Percentiles rank a stretch among this genome's conserved stretches.
These are phyloP conservation scores for Apiotrichum siamense DNA, from an alignment of 1,284 basidiomycete species.

Conservation along the genomic window DNA sequence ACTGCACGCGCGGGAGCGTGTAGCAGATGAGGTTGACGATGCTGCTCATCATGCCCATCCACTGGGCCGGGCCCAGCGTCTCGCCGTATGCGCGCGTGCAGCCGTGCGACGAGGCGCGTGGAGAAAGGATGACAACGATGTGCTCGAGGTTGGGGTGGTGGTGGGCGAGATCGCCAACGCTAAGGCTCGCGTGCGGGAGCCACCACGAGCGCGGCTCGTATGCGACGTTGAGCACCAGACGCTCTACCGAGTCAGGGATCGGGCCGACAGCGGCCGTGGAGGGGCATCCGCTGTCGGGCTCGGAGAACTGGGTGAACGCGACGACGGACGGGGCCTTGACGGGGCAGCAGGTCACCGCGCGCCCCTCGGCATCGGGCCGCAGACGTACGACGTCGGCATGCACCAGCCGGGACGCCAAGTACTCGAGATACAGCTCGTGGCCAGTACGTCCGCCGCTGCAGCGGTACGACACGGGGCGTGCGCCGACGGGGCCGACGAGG, in stretches of 20 bases:
- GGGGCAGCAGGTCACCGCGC: neutral
- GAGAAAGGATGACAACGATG: neutral
- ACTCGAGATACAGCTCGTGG: neutral
- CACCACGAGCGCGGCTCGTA: constrained; percentile 15
- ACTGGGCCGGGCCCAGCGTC: neutral
- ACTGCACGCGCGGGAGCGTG: neutral
- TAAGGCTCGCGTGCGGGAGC: constrained; percentile 8
- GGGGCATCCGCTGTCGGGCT: constrained; percentile 5
- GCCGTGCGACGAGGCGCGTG: neutral
- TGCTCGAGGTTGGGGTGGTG: neutral
- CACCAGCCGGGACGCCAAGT: neutral
- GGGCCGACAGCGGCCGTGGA: constrained; percentile 6
- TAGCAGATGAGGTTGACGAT: constrained; percentile 1
- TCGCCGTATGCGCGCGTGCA: neutral
- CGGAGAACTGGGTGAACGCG: constrained; percentile 10
- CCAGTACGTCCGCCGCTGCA: neutral
- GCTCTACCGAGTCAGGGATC: constrained; percentile 4
- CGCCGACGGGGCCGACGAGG: constrained; percentile 7
- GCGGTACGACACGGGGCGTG: neutral
- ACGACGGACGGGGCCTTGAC: constrained; percentile 1
- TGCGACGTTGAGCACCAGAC: constrained; percentile 12
- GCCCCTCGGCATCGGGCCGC: constrained; percentile 6
- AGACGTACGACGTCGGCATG: constrained; percentile 3
- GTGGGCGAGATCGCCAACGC: neutral
- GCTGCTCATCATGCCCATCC: constrained; percentile 4